phyloP scores from a whole-genome alignment of 176 grass and related monocot genomes.

The Coix lacrymajobi region DNA sequence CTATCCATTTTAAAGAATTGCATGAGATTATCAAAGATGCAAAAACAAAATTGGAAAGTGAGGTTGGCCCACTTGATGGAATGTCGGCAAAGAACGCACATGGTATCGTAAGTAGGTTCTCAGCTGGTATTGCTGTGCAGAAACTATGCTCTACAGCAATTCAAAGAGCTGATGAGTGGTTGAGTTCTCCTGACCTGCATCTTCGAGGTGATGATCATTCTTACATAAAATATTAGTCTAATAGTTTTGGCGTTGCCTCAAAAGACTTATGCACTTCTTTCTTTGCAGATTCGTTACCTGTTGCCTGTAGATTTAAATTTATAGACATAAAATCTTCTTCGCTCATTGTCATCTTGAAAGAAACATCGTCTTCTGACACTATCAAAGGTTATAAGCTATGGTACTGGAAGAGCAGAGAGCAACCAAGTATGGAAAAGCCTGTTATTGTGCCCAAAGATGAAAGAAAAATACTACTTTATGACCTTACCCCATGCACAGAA shows the following conservation, averaged over 20 bases:
- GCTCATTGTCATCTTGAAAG: conserved; percentile 67
- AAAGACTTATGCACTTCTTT: conserved; percentile 24
- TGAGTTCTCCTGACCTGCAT: conserved; percentile 47
- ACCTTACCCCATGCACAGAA: conserved; percentile 87
- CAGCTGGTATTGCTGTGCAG: conserved; percentile 69
- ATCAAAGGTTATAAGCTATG: conserved; percentile 93
- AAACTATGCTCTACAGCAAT: conserved; percentile 81
- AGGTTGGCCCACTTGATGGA: conserved; percentile 90
- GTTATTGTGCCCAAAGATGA: conserved; percentile 64
- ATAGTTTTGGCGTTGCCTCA: conserved; percentile 7
- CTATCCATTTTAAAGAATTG: conserved; percentile 67
- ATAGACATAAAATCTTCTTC: conserved; percentile 74
- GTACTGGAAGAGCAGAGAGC: conserved; percentile 79
- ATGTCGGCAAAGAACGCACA: conserved; percentile 90
- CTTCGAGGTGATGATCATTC: conserved; percentile 57
- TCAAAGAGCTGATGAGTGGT: conserved; percentile 72
- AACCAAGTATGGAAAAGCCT: conserved; percentile 49
- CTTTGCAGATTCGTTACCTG: conserved; percentile 88
- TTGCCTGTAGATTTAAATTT: conserved; percentile 86
- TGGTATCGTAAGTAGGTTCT: conserved; percentile 92
- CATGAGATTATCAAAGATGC: conserved; percentile 78
- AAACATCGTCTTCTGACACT: conserved; percentile 44
- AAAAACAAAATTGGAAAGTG: conserved; percentile 83
- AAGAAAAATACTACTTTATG: conserved; percentile 74
- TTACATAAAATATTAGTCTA: conserved; percentile 3